These are phyloP conservation scores for Phytophthora podocarpi DNA, from an alignment of 352 stramenopile genomes.

Conservation along the genomic window DNA sequence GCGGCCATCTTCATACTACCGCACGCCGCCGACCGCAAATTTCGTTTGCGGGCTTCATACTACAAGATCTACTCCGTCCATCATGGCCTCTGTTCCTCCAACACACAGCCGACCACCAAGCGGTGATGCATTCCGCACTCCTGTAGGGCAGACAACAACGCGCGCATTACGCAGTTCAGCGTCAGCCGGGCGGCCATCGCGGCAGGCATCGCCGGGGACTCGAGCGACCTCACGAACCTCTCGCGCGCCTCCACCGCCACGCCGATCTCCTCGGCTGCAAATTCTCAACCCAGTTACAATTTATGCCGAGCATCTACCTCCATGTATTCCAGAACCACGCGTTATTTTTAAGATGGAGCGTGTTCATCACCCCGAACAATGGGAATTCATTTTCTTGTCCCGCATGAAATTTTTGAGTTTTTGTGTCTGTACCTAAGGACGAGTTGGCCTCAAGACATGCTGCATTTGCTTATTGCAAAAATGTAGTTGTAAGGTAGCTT, in stretches of 20 bases:
- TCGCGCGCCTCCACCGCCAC: too few relatives aligned
- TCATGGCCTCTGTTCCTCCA: neutral
- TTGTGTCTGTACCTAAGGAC: too few relatives aligned
- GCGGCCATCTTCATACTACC: too few relatives aligned
- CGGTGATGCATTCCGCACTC: neutral
- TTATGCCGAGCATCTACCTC: neutral
- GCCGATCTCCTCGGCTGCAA: slow-evolving; percentile 1
- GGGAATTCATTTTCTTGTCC: slow-evolving; percentile 3
- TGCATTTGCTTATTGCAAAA: neutral
- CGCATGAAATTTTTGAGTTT: neutral
- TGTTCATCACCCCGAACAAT: neutral
- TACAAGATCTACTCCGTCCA: neutral
- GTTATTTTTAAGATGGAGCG: neutral
- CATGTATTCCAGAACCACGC: slow-evolving; percentile 1
- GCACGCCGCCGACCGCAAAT: neutral
- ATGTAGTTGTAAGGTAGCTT: neutral
- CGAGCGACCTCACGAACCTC: neutral
- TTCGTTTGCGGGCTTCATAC: too few relatives aligned
- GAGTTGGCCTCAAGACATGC: neutral
- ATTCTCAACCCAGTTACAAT: neutral
- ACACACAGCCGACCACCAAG: neutral
- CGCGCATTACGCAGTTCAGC: neutral
- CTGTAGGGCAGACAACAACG: neutral
- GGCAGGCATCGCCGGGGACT: neutral
- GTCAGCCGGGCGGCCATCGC: too few relatives aligned